Conservation (phyloP, 441 rosid genomes). For the Erodium texanum region DNA sequence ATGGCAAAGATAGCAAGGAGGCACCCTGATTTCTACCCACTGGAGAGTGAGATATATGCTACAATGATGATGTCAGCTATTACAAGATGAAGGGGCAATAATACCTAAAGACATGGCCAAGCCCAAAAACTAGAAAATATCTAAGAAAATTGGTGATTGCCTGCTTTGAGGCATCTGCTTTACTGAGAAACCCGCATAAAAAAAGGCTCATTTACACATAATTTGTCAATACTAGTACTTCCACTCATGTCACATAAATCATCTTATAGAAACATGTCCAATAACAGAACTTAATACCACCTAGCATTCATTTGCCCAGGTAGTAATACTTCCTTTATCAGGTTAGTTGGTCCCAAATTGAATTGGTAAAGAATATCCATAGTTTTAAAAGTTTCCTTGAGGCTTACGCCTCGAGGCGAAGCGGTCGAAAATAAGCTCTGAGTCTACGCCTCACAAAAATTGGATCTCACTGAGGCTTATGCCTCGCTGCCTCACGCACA, state of each 20-base stretch:
- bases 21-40: not conserved
- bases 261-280: not conserved
- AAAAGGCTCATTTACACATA: not conserved
- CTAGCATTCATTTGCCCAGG: not conserved
- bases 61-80: not conserved
- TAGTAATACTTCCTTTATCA: not conserved
- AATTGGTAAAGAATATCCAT: too few species aligned
- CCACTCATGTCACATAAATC: not conserved
- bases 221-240: not conserved
- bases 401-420: too few species aligned
- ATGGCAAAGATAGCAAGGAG: not conserved
- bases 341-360: not conserved
- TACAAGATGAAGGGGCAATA: not conserved
- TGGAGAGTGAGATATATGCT: not conserved
- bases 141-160: not conserved
- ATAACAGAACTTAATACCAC: not conserved
- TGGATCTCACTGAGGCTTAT: too few species aligned
- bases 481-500: too few species aligned
- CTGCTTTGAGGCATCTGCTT: not conserved
- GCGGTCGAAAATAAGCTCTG: too few species aligned
- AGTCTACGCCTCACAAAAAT: too few species aligned
- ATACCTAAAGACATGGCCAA: not conserved
- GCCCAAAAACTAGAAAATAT: not conserved
- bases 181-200: not conserved
- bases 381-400: too few species aligned